phyloP scores from a whole-genome alignment of 371 early-diverging fungal species.

The Capillidium rhysosporum region DNA sequence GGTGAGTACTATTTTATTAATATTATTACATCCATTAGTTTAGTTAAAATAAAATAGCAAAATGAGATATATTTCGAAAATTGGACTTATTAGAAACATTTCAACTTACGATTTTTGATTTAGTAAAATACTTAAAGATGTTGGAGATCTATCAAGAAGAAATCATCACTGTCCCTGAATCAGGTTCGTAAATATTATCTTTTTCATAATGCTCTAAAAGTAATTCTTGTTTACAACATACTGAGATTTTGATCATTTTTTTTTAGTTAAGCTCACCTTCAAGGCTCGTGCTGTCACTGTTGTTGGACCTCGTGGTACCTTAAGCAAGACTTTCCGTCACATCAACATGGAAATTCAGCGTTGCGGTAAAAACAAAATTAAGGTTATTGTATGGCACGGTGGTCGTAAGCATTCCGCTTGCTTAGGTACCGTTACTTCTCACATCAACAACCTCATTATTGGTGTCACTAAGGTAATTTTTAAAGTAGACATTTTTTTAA shows the following conservation, averaged over 20 bases:
- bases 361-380: conserved; percentile 40
- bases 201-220: too few relatives aligned
- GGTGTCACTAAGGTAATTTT: conserved; percentile 81
- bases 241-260: background rate
- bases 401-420: conserved; percentile 94
- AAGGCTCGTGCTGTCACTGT: conserved; percentile 62
- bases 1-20: too few relatives aligned
- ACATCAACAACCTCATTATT: conserved; percentile 94
- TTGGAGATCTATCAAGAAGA: conserved; percentile 74
- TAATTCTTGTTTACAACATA: background rate
- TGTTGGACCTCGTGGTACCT: conserved; percentile 74
- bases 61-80: too few relatives aligned
- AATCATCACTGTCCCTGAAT: conserved; percentile 56
- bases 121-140: conserved; percentile 19
- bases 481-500: background rate
- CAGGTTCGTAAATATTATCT: conserved; percentile 10
- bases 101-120: too few relatives aligned
- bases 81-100: too few relatives aligned
- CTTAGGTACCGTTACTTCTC: conserved; percentile 93
- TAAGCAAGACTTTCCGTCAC: conserved; percentile 87
- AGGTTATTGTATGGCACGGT: conserved; percentile 92
- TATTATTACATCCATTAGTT: too few relatives aligned
- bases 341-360: conserved; percentile 75
- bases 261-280: conserved; percentile 35
- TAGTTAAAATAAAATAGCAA: too few relatives aligned